Percentiles rank a stretch among this genome's conserved stretches.
Evolutionary conservation across 108 stramenopile genomes (phyloP).

Genomic region (Epipyxis sp.): DNA sequence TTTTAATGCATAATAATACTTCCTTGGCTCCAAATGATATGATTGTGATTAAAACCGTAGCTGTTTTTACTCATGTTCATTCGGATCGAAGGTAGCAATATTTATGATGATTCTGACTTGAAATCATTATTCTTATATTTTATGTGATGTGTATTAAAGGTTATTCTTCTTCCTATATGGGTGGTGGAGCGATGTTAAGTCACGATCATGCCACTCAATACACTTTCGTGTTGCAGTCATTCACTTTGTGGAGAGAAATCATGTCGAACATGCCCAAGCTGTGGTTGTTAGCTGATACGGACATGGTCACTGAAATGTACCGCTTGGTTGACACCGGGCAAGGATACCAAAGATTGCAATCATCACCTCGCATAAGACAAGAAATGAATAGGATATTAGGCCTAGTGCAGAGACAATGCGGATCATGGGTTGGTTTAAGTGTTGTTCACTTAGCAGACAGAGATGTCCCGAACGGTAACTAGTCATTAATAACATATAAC

Average conservation of each 20-base stretch:
- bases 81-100: too few species aligned
- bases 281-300: constrained; percentile 67
- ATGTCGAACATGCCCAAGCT: constrained; percentile 68
- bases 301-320: constrained; percentile 49
- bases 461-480: constrained; percentile 69
- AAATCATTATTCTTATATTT: constrained; percentile 13
- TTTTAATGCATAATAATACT: too few species aligned
- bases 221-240: constrained; percentile 69
- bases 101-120: too few species aligned
- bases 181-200: constrained; percentile 64
- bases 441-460: constrained; percentile 76
- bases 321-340: constrained; percentile 75
- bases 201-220: constrained; percentile 76
- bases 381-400: constrained; percentile 65
- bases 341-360: constrained; percentile 74
- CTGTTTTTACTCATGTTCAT: too few species aligned
- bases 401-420: constrained; percentile 61
- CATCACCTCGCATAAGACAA: constrained; percentile 62
- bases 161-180: constrained; percentile 48
- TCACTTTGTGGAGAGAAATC: constrained; percentile 71
- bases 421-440: constrained; percentile 73
- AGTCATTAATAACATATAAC: neutral
- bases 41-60: too few species aligned
- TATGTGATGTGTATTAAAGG: constrained; percentile 19
- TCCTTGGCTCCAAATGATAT: too few species aligned